Evolutionary conservation across 2,329 filamentous ascomycete species (phyloP).

Genomic region (Aspergillus piperis): DNA sequence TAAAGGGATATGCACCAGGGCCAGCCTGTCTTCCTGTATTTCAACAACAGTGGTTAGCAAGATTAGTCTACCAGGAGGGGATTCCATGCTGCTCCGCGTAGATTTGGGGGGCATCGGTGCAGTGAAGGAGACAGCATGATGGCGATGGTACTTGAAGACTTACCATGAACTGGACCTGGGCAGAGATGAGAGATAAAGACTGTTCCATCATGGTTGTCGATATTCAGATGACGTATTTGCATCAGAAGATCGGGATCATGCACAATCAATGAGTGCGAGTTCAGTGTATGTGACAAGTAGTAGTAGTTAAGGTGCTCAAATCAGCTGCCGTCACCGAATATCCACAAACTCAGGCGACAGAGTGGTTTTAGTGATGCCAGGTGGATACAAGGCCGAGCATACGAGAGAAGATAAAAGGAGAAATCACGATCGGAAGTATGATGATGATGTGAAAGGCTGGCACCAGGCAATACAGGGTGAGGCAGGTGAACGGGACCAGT

Average conservation of each 20-base stretch:
- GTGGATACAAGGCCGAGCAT: not conserved
- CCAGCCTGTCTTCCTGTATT: conserved; percentile 76
- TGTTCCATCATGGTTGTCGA: conserved; percentile 27
- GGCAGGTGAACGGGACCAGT: conserved; percentile 1
- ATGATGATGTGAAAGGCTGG: not conserved
- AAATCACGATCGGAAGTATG: not conserved
- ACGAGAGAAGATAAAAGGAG: not conserved
- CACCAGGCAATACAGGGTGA: not conserved
- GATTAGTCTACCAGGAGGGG: conserved; percentile 10
- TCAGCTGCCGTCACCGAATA: not conserved
- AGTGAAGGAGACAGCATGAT: not conserved
- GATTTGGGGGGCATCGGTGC: not conserved
- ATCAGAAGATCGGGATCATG: not conserved
- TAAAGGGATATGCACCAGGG: conserved; percentile 86
- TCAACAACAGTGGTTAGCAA: conserved; percentile 21
- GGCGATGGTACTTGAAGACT: conserved; percentile 10
- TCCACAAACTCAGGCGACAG: not conserved
- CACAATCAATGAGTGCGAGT: not conserved
- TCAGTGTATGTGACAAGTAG: not conserved
- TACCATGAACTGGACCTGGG: conserved; percentile 37
- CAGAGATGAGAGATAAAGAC: conserved; percentile 32
- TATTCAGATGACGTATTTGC: conserved; percentile 1
- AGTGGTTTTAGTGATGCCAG: not conserved
- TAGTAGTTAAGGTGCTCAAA: not conserved
- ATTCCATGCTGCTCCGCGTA: conserved; percentile 2